Evolutionary conservation across 2,329 filamentous ascomycete species (phyloP).

Genomic region (Polychaeton citri): DNA sequence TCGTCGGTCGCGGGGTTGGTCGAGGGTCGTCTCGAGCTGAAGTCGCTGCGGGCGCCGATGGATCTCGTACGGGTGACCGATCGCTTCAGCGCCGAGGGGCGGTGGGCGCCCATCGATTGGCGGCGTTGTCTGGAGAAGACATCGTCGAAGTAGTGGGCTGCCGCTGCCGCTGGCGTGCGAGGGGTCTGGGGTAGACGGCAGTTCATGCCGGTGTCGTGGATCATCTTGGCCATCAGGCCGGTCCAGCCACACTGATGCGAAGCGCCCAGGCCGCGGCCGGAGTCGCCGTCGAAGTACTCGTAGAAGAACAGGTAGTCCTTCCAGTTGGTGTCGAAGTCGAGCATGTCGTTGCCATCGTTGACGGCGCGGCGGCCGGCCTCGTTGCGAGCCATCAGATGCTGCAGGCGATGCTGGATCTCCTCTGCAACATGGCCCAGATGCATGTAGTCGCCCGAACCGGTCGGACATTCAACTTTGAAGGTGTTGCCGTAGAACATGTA

Average conservation of each 20-base stretch:
- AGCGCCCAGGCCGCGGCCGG: conserved; percentile 75
- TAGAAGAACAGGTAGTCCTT: conserved; percentile 91
- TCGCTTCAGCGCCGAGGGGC: conserved; percentile 45
- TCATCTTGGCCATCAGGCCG: conserved; percentile 87
- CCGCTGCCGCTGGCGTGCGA: conserved; percentile 68
- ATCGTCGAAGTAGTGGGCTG: conserved; percentile 93
- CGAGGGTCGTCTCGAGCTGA: conserved; percentile 20
- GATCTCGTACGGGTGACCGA: conserved; percentile 41
- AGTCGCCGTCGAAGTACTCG: conserved; percentile 93
- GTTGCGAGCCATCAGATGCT: conserved; percentile 76
- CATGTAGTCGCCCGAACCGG: conserved; percentile 87
- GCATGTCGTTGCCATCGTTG: conserved; percentile 69
- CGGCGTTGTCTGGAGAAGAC: conserved; percentile 51
- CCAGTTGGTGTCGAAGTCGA: conserved; percentile 89
- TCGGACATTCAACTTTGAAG: conserved; percentile 85
- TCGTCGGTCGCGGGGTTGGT: conserved; percentile 23
- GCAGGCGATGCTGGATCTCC: conserved; percentile 85
- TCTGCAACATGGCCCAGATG: conserved; percentile 90
- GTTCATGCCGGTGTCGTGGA: conserved; percentile 85
- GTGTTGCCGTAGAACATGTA: conserved; percentile 89
- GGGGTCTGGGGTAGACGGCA: conserved; percentile 90
- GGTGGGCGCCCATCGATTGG: conserved; percentile 34
- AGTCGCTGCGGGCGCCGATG: conserved; percentile 74
- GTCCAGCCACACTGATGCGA: conserved; percentile 97
- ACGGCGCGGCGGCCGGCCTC: conserved; percentile 80